Conservation (phyloP, 2,329 filamentous ascomycete genomes). For the Ophiostoma perfectum region DNA sequence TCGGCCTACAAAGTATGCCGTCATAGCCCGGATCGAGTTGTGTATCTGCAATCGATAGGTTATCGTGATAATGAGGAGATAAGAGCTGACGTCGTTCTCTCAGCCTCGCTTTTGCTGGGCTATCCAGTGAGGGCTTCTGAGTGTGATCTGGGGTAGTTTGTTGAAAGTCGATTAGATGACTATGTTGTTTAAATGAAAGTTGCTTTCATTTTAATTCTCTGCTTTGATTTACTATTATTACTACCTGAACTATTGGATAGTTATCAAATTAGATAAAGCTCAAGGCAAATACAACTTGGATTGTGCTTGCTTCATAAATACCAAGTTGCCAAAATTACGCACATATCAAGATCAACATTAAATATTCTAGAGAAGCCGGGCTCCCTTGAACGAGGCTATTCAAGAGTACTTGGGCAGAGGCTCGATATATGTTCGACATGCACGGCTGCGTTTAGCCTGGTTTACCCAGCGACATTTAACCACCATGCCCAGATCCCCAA, state of each 20-base stretch:
- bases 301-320: no score
- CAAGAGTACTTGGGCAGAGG: background rate
- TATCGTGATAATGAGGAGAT: background rate
- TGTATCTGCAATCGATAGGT: conserved; percentile 6
- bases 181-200: no score
- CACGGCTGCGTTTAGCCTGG: conserved; percentile 7
- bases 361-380: background rate
- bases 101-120: background rate
- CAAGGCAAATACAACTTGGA: no score
- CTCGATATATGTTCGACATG: background rate
- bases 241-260: no score
- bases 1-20: background rate
- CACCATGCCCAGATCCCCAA: no score
- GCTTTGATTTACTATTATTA: no score
- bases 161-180: no score
- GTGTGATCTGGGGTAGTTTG: background rate
- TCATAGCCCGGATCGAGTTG: background rate
- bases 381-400: conserved; percentile 1
- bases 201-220: no score
- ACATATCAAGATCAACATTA: background rate
- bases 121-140: background rate
- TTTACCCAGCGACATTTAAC: background rate
- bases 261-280: no score
- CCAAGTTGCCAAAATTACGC: no score
- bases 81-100: background rate